These are phyloP conservation scores for Kodamaea derodonti DNA, from an alignment of 1,139 yeast genomes.

Conservation along the genomic window DNA sequence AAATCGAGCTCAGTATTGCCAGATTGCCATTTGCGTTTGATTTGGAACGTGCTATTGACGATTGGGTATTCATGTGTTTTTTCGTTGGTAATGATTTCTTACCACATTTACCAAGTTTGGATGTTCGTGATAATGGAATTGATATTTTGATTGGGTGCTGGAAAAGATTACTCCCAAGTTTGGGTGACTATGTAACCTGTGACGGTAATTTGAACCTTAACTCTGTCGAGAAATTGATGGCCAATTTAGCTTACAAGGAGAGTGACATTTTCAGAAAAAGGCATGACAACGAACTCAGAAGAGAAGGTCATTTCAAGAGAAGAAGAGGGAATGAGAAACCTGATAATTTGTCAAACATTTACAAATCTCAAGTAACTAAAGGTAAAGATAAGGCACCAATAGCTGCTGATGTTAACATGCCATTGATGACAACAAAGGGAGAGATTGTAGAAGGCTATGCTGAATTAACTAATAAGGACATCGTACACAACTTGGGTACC, in stretches of 20 bases:
- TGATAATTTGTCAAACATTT: constrained; percentile 29
- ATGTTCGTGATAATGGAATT: constrained; percentile 91
- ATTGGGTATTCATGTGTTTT: constrained; percentile 98
- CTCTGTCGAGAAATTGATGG: constrained; percentile 71
- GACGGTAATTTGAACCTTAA: constrained; percentile 79
- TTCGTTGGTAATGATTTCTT: constrained; percentile 98
- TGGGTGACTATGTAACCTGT: constrained; percentile 79
- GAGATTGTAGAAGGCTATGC: constrained; percentile 62
- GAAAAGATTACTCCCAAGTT: constrained; percentile 65
- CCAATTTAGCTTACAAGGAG: constrained; percentile 67
- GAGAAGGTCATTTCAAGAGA: constrained; percentile 61
- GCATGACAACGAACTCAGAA: constrained; percentile 63
- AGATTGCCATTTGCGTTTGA: constrained; percentile 73
- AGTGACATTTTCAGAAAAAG: constrained; percentile 72
- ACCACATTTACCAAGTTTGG: constrained; percentile 93
- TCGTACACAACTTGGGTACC: constrained; percentile 47
- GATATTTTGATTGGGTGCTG: constrained; percentile 78
- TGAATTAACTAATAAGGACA: constrained; percentile 65
- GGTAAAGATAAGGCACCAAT: constrained; percentile 78
- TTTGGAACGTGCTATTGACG: constrained; percentile 93
- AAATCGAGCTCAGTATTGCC: constrained; percentile 73
- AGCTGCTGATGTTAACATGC: constrained; percentile 68
- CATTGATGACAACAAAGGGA: constrained; percentile 69
- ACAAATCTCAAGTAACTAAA: constrained; percentile 42
- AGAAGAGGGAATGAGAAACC: constrained; percentile 45